phyloP scores from a whole-genome alignment of 257 asterid species.

The Solanum pinnatisectum region DNA sequence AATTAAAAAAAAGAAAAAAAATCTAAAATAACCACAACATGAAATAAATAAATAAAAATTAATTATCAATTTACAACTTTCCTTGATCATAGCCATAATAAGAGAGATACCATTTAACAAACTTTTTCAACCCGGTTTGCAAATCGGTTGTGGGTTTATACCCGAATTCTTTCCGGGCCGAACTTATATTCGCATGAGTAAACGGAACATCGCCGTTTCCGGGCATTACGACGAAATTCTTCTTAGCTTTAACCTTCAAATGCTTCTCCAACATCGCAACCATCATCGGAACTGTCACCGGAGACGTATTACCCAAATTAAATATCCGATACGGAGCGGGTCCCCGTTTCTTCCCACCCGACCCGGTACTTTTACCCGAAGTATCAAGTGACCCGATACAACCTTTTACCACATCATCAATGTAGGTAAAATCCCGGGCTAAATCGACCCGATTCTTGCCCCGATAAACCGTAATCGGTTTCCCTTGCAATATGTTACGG shows the following conservation, averaged over 20 bases:
- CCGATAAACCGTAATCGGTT: constrained; percentile 57
- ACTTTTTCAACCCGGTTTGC: constrained; percentile 78
- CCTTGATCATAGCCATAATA: constrained; percentile 58
- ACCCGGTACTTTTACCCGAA: constrained; percentile 66
- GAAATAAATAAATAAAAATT: background rate
- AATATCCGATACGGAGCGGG: constrained; percentile 66
- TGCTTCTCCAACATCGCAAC: constrained; percentile 59
- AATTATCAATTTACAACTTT: constrained; percentile 34
- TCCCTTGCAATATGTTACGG: constrained; percentile 45
- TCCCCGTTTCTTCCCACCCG: constrained; percentile 73
- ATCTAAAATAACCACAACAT: constrained; percentile 5
- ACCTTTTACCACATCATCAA: constrained; percentile 73
- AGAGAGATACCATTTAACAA: constrained; percentile 64
- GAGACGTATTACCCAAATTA: constrained; percentile 69
- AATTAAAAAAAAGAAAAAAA: background rate
- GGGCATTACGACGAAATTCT: constrained; percentile 54
- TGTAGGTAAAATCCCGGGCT: constrained; percentile 78
- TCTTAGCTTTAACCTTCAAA: constrained; percentile 59
- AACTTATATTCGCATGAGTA: constrained; percentile 70
- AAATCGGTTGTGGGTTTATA: constrained; percentile 71
- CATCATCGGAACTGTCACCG: constrained; percentile 81
- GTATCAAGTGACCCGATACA: constrained; percentile 66
- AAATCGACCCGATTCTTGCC: constrained; percentile 63
- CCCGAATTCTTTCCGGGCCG: constrained; percentile 58
- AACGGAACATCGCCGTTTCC: constrained; percentile 90